Evolutionary conservation across 2,329 filamentous ascomycete species (phyloP), one percentile per base, ranked within the genome.

Genomic region (Verticillium longisporum): DNA sequence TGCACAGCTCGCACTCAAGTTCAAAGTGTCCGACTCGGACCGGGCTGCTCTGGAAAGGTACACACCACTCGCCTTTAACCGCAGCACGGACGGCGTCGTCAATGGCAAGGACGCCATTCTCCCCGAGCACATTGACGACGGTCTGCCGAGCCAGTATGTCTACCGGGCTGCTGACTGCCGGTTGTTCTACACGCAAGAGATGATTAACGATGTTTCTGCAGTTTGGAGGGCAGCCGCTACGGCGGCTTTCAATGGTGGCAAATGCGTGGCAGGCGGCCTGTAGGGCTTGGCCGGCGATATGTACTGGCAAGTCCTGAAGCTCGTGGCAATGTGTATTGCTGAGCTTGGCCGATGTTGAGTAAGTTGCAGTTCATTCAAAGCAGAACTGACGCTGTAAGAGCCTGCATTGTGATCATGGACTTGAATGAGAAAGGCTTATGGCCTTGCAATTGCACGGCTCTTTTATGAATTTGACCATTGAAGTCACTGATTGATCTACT

Each of bases 111-210:
- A 78, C 65, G 69, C 75, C 68, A 74, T 79, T 41, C 68, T 75
- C 31, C 66, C 65, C 3, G 66, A 68, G 7, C 71, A 77, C 63
- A 60, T 76, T 56, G 66, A 72, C 10, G 75, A 78, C 57, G 75
- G 76, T 11, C 66, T 72, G 0, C 80, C 81, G 2, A 72, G 80
- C 15, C 81, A 83, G 64, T 83, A 77, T 62, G 69, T 80, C 1
- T 75, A 75, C 55, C 78, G 83, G 68, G 70, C 77, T 31, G 72
- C 76, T 1, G 80, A 82, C 66, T 83, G 80, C 68, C 74, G 80
- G 15, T 75, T 83, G 32, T 82, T 76, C 70, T 83, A 79, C 72
- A 82, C 80, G 2, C 72, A 73, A 37, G 73, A 71, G n/a, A 83
- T 82, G 77, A 66, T 80, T 56, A 73, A 69, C 9, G 78, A 82